Base-by-base conservation (phyloP, 441 rosid genomes). In the Arabidopsis hybrid region DNA sequence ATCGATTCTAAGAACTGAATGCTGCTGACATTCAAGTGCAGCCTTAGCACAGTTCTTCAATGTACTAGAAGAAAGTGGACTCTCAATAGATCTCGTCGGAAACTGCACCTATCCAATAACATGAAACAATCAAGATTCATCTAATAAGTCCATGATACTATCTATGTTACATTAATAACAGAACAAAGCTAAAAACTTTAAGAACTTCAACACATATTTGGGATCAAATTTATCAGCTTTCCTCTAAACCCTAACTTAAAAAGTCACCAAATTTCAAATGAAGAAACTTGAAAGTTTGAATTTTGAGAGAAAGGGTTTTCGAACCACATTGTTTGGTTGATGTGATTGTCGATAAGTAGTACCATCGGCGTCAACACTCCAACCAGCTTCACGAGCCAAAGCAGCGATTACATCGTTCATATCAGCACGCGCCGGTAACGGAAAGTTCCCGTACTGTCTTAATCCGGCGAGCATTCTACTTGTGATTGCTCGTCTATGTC, bases 401-500 rank as follows among this genome's bases (percentile, higher is more conserved):
- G 94, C 91, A 17, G 91, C 91, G 26, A 89, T 83, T 34, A 89
- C 94, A 61, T 89, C 94, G 82, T 89, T 89, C 94, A 87, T 89
- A 84, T 89, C 94, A 16, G 91, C 94, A 64, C 94, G 94, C 29
- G 91, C 94, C 26, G 91, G 94, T 7, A 89, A 88, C 38, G 91
- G 89, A 42, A 89, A 89, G 64, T 89, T 87, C 8, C 91, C 94
- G 60, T 86, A 86, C 69, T 87, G 94, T 74, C 94, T 87, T 60
- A 89, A 79, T 3, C 94, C 91, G 14, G 91, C 88, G 43, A 89
- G 88, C 91, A 89, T 89, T 63, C 91, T 83, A 82, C 94, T 87
- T 31, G 94, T 89, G 80, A 89, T 87, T 36, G 94, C 91, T 51
- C 94, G 53, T 45, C 82, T 69, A 75, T 89, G 91, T 67, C 91